Percentiles rank a stretch among this genome's conserved stretches.
phyloP scores from a whole-genome alignment of 176 grass and related monocot species.

The Bonia amplexicaulis region DNA sequence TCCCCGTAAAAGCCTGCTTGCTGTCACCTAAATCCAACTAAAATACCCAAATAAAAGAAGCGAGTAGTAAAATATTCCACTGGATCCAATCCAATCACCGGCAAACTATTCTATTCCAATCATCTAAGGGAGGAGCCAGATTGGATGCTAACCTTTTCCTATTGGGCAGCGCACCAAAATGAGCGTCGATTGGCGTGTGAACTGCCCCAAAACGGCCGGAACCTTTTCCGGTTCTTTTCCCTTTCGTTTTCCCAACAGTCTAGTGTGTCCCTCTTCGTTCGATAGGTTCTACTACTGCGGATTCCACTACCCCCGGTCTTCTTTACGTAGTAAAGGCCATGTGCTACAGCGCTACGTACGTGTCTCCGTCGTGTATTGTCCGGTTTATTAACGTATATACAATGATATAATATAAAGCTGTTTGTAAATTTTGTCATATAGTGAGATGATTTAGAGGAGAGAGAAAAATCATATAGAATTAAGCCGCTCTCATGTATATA shows the following conservation, averaged over 20 bases:
- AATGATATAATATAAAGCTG: too few relatives aligned
- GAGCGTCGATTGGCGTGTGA: conserved; percentile 1
- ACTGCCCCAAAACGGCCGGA: conserved; percentile 1
- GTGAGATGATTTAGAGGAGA: too few relatives aligned
- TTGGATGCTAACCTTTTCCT: conserved; percentile 7
- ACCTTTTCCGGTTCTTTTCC: not conserved
- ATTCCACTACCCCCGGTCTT: too few relatives aligned
- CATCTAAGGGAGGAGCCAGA: not conserved
- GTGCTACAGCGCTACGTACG: too few relatives aligned
- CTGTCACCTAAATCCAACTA: not conserved
- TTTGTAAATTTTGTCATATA: too few relatives aligned
- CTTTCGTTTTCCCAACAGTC: conserved; percentile 6
- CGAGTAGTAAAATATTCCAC: not conserved
- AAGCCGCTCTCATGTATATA: too few relatives aligned
- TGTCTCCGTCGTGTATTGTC: too few relatives aligned
- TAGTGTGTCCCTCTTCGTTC: not conserved
- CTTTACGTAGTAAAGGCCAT: too few relatives aligned
- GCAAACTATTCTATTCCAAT: conserved; percentile 19
- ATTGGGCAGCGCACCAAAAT: not conserved
- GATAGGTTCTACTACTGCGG: too few relatives aligned
- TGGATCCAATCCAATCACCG: not conserved
- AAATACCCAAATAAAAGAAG: not conserved
- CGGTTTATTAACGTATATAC: too few relatives aligned
- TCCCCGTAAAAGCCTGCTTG: not conserved
- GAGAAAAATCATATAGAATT: too few relatives aligned